A percentile compares a stretch with the other conserved stretches of the same genome.
phyloP scores from a whole-genome alignment of 352 stramenopile genomes.

The Globisporangium mamillatum region DNA sequence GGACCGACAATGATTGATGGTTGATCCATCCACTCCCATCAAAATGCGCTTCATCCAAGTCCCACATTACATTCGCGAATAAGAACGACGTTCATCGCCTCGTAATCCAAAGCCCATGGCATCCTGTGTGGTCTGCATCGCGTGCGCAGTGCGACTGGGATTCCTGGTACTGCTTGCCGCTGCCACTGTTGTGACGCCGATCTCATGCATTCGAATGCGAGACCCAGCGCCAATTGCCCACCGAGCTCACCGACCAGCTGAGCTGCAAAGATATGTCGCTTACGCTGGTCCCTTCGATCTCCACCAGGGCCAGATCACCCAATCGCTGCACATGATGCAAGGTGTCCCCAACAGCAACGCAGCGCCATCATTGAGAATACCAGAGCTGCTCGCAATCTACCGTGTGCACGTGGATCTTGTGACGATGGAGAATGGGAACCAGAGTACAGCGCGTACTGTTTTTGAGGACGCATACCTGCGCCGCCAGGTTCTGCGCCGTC shows the following conservation, averaged over 20 bases:
- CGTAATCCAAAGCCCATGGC: background rate
- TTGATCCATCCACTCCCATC: background rate
- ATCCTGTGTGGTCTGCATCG: background rate
- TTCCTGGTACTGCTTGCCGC: conserved; percentile 1
- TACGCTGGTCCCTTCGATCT: conserved; percentile 9
- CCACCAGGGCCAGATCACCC: conserved; percentile 9
- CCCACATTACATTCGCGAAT: background rate
- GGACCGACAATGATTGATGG: background rate
- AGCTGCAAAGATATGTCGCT: conserved; percentile 22
- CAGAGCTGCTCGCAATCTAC: conserved; percentile 12
- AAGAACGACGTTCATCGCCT: background rate
- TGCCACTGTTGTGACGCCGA: background rate
- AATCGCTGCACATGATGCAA: conserved; percentile 10
- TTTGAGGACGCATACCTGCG: conserved; percentile 1
- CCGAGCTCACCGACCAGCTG: background rate
- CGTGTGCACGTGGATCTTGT: conserved; percentile 11
- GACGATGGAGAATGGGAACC: background rate
- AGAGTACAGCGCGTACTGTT: background rate
- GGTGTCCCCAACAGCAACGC: conserved; percentile 5
- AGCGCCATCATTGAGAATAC: background rate
- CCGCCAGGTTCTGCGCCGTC: conserved; percentile 5
- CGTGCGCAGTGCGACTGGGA: background rate
- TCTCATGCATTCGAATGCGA: background rate
- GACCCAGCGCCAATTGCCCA: background rate
- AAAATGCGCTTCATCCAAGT: background rate